These are phyloP conservation scores for Pseudozyma sp. DNA, from an alignment of 1,284 basidiomycete genomes.

Conservation along the genomic window DNA sequence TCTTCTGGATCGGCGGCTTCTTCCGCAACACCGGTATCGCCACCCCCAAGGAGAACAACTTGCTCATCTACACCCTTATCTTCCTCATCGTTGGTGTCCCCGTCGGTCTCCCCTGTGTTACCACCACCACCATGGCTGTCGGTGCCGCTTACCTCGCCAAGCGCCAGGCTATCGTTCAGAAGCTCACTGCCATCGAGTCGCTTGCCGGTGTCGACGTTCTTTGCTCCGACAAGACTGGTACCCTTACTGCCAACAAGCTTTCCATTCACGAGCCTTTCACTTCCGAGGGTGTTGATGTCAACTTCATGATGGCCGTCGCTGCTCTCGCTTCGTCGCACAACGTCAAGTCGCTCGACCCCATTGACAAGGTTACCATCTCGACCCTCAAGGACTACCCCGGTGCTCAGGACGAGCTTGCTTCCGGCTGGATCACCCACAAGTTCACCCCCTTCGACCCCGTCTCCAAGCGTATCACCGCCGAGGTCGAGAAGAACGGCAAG, in stretches of 20 bases:
- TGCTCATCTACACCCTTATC: conserved; percentile 73
- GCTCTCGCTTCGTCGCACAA: conserved; percentile 75
- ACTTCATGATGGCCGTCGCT: conserved; percentile 73
- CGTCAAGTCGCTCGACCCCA: conserved; percentile 74
- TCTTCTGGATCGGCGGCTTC: conserved; percentile 72
- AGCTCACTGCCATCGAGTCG: conserved; percentile 75
- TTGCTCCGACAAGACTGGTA: conserved; percentile 75
- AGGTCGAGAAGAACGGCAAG: conserved; percentile 73
- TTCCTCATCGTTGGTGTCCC: conserved; percentile 74
- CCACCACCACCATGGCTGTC: conserved; percentile 74
- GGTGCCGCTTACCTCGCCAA: conserved; percentile 74
- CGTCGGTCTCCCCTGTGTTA: conserved; percentile 74
- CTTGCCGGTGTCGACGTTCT: conserved; percentile 75
- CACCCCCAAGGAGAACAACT: conserved; percentile 71
- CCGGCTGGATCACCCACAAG: conserved; percentile 73
- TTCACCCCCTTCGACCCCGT: conserved; percentile 75
- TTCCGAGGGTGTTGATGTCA: conserved; percentile 71
- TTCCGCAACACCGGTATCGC: conserved; percentile 72
- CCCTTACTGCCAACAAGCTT: conserved; percentile 75
- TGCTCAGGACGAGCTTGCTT: conserved; percentile 72
- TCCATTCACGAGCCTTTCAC: conserved; percentile 73
- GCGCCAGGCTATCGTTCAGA: conserved; percentile 75
- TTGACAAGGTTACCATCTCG: conserved; percentile 74
- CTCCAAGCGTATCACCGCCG: conserved; percentile 75
- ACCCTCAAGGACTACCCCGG: conserved; percentile 74